phyloP scores from a whole-genome alignment of 2,329 filamentous ascomycete species.

The Cercospora sojina region DNA sequence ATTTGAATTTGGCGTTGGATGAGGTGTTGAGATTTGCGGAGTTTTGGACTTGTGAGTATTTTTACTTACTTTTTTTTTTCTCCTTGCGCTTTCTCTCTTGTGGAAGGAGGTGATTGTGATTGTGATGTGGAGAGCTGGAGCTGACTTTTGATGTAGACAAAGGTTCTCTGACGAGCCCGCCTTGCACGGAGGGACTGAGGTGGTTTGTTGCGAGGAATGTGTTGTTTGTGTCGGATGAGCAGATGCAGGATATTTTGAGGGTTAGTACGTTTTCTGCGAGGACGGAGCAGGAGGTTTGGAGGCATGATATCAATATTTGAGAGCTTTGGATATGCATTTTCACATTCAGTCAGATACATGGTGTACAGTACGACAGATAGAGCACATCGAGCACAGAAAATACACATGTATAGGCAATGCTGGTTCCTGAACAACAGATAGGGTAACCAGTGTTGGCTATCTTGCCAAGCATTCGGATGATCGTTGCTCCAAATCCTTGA shows the following conservation, averaged over 20 bases:
- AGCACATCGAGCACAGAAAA: background rate
- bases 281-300: conserved; percentile 49
- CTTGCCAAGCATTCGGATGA: no score
- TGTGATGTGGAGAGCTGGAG: background rate
- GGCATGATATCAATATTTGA: conserved; percentile 46
- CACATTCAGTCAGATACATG: no score
- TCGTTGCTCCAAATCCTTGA: no score
- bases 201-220: conserved; percentile 48
- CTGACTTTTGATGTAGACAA: background rate
- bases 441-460: no score
- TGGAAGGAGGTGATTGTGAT: no score
- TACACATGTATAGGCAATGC: background rate
- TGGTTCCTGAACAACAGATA: no score
- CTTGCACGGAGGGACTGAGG: conserved; percentile 44
- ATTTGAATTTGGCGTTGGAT: background rate
- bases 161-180: background rate
- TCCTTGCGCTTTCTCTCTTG: no score
- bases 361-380: no score
- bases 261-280: conserved; percentile 49
- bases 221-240: conserved; percentile 45
- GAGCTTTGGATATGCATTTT: no score
- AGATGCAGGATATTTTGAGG: conserved; percentile 50
- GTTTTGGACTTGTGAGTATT: background rate
- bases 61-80: no score
- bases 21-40: background rate